Evolutionary conservation across 1,284 basidiomycete species (phyloP), one percentile per base, ranked within the genome.

Genomic region (Marasmius sp.): DNA sequence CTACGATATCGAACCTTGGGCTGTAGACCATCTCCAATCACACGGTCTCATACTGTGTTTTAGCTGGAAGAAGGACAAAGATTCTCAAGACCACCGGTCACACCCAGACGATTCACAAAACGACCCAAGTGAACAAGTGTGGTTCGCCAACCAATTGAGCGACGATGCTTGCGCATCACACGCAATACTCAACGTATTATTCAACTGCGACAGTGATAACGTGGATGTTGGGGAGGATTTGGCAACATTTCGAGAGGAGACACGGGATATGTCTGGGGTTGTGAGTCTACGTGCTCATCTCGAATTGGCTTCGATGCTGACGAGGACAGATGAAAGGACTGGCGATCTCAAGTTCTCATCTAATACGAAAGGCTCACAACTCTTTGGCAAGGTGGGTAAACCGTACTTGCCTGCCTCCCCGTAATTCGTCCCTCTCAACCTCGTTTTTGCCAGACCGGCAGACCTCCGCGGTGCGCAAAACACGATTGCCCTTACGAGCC

Each of bases 121-220:
- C 68, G 79, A 83, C 6, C 80, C 81, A 34, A 80, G 84, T 1
- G 80, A 82, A 59, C 74, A 73, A 18, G 79, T 87, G 12, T 88
- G 85, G 85, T 88, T 87, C 64, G 85, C 85, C 6, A 85, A 87
- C 69, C 86, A 88, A 68, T 77, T 88, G n/a, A 84, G 81, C 69
- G 81, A 85, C 65, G 85, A 88, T 66, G 84, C 85, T 2, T 88
- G 86, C 67, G 84, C 85, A 2, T 85, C 85, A 0, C 81, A 82
- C 65, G 85, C 85, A 0, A 79, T 88, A 14, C 70, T 88, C 11
- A 88, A 87, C 65, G 81, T 87, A 11, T 68, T 84, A 3, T 69
- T 87, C 27, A 88, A 88, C 67, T 83, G 83, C 60, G 78, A 81
- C 0, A 71, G 74, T 20, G 78, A 81, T 0, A 71, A 74, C 18